Evolutionary conservation across 163 green algal genomes (phyloP), one percentile per base, ranked within the genome.

Genomic region (Chlorella variabilis): DNA sequence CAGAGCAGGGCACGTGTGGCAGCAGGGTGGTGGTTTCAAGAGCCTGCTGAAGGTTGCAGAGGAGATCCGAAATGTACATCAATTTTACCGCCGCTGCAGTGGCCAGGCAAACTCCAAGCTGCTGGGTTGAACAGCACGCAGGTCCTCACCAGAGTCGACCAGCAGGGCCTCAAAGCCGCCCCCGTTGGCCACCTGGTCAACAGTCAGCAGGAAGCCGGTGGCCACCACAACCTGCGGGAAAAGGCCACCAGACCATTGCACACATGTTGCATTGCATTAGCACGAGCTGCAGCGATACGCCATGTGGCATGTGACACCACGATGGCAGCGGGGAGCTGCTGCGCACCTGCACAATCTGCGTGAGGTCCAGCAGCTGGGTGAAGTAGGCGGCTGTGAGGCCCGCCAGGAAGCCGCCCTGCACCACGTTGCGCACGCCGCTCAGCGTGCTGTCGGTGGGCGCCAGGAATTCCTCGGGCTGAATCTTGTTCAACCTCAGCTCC

Each of bases 401-500:
- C 17, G 81, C 86, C n/a, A 80, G 39, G 42, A 23, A 77, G 23
- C 41, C 36, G 18, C 51, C 78, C 78, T 87, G 77, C 51, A 88
- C 67, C 18, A 78, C 33, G 29, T 83, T 91, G 27, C 91, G 84
- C 31, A 93, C 82, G 3, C 34, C 54, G 31, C 84, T 87, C 0
- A 95, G 87, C 1, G 91, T 95, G 18, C 79, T 85, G 63, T 97
- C 93, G 23, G 63, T 80, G 17, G 94, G 94, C 13, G 87, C 83
- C 68, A 97, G 85, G 17, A 96, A 84, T 25, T 86, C 85, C 62
- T 82, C 66, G 0, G 94, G 68, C 42, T 97, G 90, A n/a, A 98
- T 93, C 17, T 95, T 93, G 85, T 99, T 98, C n/a, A 99, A 86
- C 27, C 91, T 84, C 27, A 99, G 87, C 82, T 99, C 96, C 41